These are phyloP conservation scores for Paraphoma sp. DNA, from an alignment of 2,329 filamentous ascomycete species.

Conservation along the genomic window DNA sequence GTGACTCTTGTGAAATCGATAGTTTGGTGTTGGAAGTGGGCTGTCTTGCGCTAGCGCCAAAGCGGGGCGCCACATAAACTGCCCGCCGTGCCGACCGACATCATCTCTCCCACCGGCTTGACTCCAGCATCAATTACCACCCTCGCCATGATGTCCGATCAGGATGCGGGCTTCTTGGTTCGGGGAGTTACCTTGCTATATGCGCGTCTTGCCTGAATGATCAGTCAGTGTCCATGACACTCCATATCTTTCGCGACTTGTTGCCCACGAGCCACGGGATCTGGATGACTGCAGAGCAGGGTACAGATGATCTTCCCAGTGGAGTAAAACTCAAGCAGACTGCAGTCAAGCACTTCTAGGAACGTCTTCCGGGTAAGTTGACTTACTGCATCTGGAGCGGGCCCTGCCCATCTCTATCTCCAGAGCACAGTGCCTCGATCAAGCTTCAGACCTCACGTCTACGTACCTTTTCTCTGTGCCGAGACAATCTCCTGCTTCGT, in stretches of 20 bases:
- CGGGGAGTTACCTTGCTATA: not conserved
- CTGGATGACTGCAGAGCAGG: not conserved
- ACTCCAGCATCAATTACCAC: not conserved
- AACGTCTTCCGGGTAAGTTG: too few relatives aligned
- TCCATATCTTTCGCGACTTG: not conserved
- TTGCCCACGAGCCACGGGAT: too few relatives aligned
- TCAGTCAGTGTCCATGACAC: not conserved
- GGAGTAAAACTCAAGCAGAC: too few relatives aligned
- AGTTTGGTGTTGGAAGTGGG: constrained; percentile 37
- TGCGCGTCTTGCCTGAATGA: not conserved
- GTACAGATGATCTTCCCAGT: not conserved
- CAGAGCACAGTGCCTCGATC: too few relatives aligned
- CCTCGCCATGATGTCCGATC: too few relatives aligned
- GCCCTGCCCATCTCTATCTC: too few relatives aligned
- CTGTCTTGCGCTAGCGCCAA: constrained; percentile 26
- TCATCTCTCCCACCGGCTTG: constrained; percentile 6
- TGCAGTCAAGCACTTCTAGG: too few relatives aligned
- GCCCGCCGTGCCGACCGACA: constrained; percentile 1
- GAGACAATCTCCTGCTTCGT: too few relatives aligned
- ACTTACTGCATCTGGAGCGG: too few relatives aligned
- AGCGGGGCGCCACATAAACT: constrained; percentile 14
- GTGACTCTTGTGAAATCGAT: constrained; percentile 35
- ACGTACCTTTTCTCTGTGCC: too few relatives aligned
- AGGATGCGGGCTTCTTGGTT: too few relatives aligned
- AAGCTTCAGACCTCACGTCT: too few relatives aligned